These are phyloP conservation scores for Nicotiana benthamiana DNA, from an alignment of 257 asterid genomes.

Conservation along the genomic window DNA sequence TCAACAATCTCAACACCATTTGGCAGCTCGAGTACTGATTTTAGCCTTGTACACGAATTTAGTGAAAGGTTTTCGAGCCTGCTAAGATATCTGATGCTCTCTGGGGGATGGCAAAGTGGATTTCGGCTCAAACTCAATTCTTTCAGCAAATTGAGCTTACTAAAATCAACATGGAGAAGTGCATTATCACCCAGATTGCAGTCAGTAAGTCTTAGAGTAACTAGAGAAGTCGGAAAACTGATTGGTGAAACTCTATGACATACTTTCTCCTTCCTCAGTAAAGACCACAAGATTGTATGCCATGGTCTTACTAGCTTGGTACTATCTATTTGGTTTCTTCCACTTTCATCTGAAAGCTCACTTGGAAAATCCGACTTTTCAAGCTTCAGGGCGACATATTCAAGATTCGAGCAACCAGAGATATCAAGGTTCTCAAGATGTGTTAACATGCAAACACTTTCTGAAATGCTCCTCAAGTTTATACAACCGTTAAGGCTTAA, in stretches of 20 bases:
- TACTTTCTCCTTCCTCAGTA: background rate
- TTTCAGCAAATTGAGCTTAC: background rate
- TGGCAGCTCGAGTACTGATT: background rate
- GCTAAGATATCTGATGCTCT: background rate
- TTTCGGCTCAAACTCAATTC: background rate
- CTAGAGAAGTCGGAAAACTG: slow-evolving; percentile 3
- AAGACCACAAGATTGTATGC: background rate
- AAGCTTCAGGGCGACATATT: background rate
- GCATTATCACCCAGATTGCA: slow-evolving; percentile 6
- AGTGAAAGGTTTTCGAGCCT: background rate
- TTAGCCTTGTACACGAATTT: background rate
- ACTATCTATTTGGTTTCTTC: background rate
- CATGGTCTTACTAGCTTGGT: background rate
- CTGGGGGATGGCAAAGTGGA: background rate
- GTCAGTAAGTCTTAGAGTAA: background rate
- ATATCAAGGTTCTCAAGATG: background rate
- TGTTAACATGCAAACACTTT: background rate
- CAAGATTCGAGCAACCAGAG: slow-evolving; percentile 7
- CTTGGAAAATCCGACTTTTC: background rate
- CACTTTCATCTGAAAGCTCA: background rate
- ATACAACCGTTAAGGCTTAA: slow-evolving; percentile 5
- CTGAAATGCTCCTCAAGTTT: slow-evolving; percentile 6
- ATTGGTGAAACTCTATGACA: background rate
- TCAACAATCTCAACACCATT: background rate
- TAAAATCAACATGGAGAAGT: background rate